Conservation (phyloP, 805 yeast species). For the Grigorovia transvaalensis region DNA sequence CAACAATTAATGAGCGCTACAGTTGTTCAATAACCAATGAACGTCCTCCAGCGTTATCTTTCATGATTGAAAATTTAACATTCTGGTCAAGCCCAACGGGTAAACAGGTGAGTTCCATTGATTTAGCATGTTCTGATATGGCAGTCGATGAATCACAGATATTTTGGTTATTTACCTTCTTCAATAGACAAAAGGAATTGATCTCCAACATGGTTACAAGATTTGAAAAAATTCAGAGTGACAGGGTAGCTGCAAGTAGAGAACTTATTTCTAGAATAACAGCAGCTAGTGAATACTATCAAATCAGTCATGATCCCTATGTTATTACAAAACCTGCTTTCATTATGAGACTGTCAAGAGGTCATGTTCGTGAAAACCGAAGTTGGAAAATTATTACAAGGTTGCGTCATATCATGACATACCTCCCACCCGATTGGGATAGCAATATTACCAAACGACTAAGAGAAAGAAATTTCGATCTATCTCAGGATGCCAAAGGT, state of each 20-base stretch:
- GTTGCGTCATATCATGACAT: constrained; percentile 58
- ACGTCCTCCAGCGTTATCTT: constrained; percentile 20
- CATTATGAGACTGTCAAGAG: constrained; percentile 56
- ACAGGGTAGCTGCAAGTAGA: constrained; percentile 14
- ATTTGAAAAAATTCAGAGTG: constrained; percentile 5
- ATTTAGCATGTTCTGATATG: constrained; percentile 24
- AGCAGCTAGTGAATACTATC: constrained; percentile 38
- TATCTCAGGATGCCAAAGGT: constrained; percentile 43
- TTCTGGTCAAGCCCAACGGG: constrained; percentile 19
- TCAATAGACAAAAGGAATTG: constrained; percentile 6
- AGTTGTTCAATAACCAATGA: constrained; percentile 7
- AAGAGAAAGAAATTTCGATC: constrained; percentile 29
- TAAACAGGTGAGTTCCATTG: constrained; percentile 19
- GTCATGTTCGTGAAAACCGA: constrained; percentile 69
- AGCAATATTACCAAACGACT: constrained; percentile 14
- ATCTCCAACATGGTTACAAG: constrained; percentile 6
- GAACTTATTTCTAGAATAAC: constrained; percentile 36
- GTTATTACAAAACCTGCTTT: constrained; percentile 86
- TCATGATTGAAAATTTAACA: constrained; percentile 21
- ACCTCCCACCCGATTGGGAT: constrained; percentile 47
- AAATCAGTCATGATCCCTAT: constrained; percentile 73
- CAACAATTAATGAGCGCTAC: constrained; percentile 10
- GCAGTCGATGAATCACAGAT: constrained; percentile 28
- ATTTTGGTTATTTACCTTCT: constrained; percentile 25
- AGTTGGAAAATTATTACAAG: constrained; percentile 83